Evolutionary conservation across 495 filamentous ascomycete species (phyloP).

Genomic region (Pyronema domesticum): DNA sequence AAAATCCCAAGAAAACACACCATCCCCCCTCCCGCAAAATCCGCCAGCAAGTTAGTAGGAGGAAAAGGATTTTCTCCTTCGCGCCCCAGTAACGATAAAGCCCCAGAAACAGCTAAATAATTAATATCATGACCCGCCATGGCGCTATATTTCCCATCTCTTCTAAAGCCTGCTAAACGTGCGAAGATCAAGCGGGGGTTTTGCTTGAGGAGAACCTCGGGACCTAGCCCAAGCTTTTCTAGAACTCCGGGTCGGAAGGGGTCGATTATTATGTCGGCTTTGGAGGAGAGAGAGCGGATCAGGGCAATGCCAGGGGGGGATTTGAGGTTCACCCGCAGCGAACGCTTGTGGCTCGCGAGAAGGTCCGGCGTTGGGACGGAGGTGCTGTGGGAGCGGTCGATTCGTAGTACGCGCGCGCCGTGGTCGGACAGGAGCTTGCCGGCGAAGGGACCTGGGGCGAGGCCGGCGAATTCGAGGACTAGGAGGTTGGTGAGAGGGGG

Average conservation of each 20-base stretch:
- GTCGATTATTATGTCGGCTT: conserved; percentile 70
- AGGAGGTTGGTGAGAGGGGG: conserved; percentile 58
- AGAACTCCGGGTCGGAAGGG: conserved; percentile 82
- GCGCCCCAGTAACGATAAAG: conserved; percentile 56
- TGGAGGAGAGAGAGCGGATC: conserved; percentile 42
- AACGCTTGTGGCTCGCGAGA: conserved; percentile 61
- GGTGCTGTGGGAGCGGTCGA: conserved; percentile 45
- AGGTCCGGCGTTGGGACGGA: conserved; percentile 41
- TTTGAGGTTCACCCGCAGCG: conserved; percentile 62
- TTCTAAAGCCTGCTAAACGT: conserved; percentile 74
- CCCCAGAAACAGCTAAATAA: conserved; percentile 77
- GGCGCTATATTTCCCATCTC: conserved; percentile 61
- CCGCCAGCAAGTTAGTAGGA: conserved; percentile 67
- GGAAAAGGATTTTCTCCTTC: conserved; percentile 50
- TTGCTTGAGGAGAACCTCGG: conserved; percentile 39
- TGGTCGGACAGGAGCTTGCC: conserved; percentile 78
- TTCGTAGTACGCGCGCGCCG: conserved; percentile 69
- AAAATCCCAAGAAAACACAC: conserved; percentile 55
- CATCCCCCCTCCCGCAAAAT: conserved; percentile 84
- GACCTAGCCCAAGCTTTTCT: conserved; percentile 61
- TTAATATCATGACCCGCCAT: conserved; percentile 98
- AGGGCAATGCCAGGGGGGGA: conserved; percentile 41
- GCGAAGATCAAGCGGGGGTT: conserved; percentile 71
- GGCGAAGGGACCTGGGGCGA: conserved; percentile 80
- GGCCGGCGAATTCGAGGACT: conserved; percentile 75